Evolutionary conservation across 352 stramenopile genomes (phyloP), one percentile per base, ranked within the genome.

Genomic region (Plasmopara viticola): DNA sequence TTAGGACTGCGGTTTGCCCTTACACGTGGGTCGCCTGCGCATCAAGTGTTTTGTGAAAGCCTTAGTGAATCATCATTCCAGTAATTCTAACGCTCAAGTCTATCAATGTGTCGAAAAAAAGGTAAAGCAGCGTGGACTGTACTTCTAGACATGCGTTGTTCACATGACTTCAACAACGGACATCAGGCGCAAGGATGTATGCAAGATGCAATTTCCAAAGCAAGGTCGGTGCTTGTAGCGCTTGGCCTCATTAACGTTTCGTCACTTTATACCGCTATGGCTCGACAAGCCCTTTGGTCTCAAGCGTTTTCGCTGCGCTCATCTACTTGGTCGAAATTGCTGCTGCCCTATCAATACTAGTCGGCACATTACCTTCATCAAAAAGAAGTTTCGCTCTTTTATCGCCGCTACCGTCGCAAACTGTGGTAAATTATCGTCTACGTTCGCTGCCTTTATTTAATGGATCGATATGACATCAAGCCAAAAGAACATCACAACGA

Each of bases 181-280:
- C 20, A 25, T 25, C 38, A 86, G 62, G 82, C 90, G 41, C 82
- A 90, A 80, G 78, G 82, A 28, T 75, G 73, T 14, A 51, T 92
- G 0, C 82, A 25, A 69, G 82, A 78, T 3, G 78, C 78, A 14
- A 82, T 92, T 17, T 90, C 89, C 53, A 74, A 70, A 6, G 78
- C 66, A 12, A 70, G 78, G 7, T 78, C 74, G 7, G 66, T 92
- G 31, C 83, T 87, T 39, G 72, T 84, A 74, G 72, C 7, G 78
- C 66, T 12, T 71, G 78, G 7, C 5, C 74, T 78, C 0, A 57
- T 92, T 25, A 60, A 75, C 7, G 90, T 81, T 52, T 74, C 81
- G 9, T 66, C 56, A 25, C 60, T 92, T 20, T 90, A 90, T 56
- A 63, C 68, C 17, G 38, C 50, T 8, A 87, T 89, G 66, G 74